Base-by-base conservation (phyloP, 805 yeast genomes). In the Candida loeiensis region DNA sequence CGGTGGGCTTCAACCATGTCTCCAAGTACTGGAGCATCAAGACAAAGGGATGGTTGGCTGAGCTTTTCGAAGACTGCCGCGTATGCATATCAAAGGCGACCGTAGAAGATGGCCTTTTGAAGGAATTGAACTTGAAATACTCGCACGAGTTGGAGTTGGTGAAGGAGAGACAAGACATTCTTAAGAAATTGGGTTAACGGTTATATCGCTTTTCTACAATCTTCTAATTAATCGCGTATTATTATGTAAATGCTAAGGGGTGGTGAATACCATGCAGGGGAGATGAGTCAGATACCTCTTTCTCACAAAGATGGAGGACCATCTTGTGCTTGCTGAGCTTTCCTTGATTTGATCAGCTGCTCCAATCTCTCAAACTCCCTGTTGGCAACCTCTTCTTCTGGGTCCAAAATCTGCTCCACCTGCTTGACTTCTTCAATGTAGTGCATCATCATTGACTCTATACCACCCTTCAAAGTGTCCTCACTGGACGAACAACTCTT, bases 361-460 rank as follows among this genome's bases (percentile, higher is more conserved):
- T 89, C 97, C 39, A 89, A 73, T 61, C 86, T 85, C 54, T 86
- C 91, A 61, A 87, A 88, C 62, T 89, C 95, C 46, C 78, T 76
- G 36, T 86, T 59, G 1, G 95, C 91, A 28, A 88, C 74, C 59
- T 82, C 91, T 36, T 85, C 91, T 47, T 69, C 74, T 8, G 74
- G 74, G 48, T 87, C 95, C 38, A 84, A 66, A n/a, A 87, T 80
- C 61, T 89, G 96, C 54, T 82, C 80, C 15, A 93, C 97, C 32
- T 84, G 85, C 40, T 78, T 76, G 22, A 93, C 97, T 57, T 93
- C 99, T 56, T 95, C 99, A 27, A 95, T 91, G 59, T 93, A 93
- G 64, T 91, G 96, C 69, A 79, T 88, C 57, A 93, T 72, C 99
- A 93, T 93, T n/a, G 90, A 79, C 62, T 93, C 97, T 45, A 93